Evolutionary conservation across 2,329 filamentous ascomycete species (phyloP), one percentile per base, ranked within the genome.

Genomic region (Diaporthe amygdali): DNA sequence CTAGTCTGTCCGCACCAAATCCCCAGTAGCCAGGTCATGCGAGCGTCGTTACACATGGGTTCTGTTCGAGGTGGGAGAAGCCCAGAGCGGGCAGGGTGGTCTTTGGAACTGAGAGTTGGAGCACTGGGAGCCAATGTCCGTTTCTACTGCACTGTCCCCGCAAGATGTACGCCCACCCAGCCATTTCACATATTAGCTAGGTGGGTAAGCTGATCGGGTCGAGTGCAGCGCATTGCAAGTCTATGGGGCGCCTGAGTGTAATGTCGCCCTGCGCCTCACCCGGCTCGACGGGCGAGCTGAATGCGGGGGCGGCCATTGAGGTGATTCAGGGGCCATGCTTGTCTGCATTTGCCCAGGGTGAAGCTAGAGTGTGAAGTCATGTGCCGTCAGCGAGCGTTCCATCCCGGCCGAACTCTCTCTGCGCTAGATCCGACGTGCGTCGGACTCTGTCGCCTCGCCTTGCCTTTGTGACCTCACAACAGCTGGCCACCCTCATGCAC

Each of bases 381-480:
- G 56, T 63, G 56, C 39, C 41, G 56, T 63, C 56, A 63, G 56
- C 56, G 41, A 63, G 55, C 55, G 56, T 47, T 47, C 39, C 56
- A 63, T 63, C 56, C 56, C 56, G 56, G 56, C 56, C 56, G 56
- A 61, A 46, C 25, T 32, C 17, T 61, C 25, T 61, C n/a, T 25
- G 56, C 39, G 56, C 56, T 63, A 63, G 56, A 63, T 63, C 27
- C 55, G 41, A 63, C 56, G 56, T 63, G 56, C 56, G 41, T 47
- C 56, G 56, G 56, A 46, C 56, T 63, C 27, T 20, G 56, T 46
- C 20, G 41, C 56, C 20, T 46, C 56, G 56, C 56, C 56, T 41
- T 63, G 41, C 20, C 41, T 47, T 34, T 46, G 41, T 12, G 56
- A 63, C 56, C 56, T 63, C 20, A 5, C 41, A 63, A 47, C 56